Percentiles rank a stretch among this genome's conserved stretches.
Conservation (phyloP, 1,284 basidiomycete genomes). For the Sanghuangporus sanghuang region DNA sequence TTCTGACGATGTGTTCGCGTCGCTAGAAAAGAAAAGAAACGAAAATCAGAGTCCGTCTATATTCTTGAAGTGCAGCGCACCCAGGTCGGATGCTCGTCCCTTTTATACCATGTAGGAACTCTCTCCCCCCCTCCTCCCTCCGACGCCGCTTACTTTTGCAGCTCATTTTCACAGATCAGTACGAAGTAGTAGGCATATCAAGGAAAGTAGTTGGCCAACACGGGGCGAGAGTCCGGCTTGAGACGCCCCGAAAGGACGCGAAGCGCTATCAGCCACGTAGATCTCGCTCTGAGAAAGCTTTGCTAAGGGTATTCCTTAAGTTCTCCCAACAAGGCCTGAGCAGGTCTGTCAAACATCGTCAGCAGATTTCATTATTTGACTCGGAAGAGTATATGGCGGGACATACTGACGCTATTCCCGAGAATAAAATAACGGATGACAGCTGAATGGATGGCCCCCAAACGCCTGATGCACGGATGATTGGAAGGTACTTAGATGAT, state of each 20-base stretch:
- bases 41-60: neutral
- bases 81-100: slow-evolving; percentile 16
- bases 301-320: slow-evolving; percentile 58
- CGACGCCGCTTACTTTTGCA: neutral
- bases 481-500: neutral
- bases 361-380: neutral
- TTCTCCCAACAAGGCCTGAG: slow-evolving; percentile 62
- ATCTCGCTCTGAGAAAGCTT: neutral
- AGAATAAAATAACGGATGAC: neutral
- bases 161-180: neutral
- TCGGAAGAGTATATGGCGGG: neutral
- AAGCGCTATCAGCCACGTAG: neutral
- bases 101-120: slow-evolving; percentile 20
- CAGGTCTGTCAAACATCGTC: slow-evolving; percentile 39
- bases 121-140: neutral
- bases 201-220: slow-evolving; percentile 65
- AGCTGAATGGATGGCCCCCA: neutral
- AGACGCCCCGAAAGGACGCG: slow-evolving; percentile 45
- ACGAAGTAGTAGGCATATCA: slow-evolving; percentile 38
- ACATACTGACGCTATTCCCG: neutral
- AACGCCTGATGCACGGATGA: neutral
- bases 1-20: slow-evolving; percentile 57
- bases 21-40: slow-evolving; percentile 32
- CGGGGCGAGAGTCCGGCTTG: slow-evolving; percentile 70
- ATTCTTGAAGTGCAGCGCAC: neutral